Evolutionary conservation across 768 basidiomycete genomes (phyloP), one percentile per base, ranked within the genome.

Genomic region (Amanita exitialis): DNA sequence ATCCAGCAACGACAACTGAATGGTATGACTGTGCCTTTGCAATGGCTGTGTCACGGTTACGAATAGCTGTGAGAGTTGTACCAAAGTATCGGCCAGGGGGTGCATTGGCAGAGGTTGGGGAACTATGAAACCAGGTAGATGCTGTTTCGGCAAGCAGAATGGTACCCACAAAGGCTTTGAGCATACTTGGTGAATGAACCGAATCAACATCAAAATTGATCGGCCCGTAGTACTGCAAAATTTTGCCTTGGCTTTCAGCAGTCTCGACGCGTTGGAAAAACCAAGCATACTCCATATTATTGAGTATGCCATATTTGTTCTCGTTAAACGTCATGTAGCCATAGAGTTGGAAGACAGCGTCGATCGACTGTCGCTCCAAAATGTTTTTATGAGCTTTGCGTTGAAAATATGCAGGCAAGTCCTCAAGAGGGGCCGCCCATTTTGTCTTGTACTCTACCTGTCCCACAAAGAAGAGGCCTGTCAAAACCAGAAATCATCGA

Each of bases 281-380:
- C 53, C 53, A 57, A 35, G 56, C 49, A 36, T 28, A 38, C 28
- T 45, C 28, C 56, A 44, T 47, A 46, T 57, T 54, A 51, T 27
- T 52, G 50, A 57, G 56, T 13, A 54, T 44, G 23, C 53, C 54
- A 50, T 52, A 54, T 27, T 53, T 57, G 47, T 48, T 54, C 10
- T 54, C 35, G 47, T 56, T 54, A 39, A 56, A 56, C 1, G 49
- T 51, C 55, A 56, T 54, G 45, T 56, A 56, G 34, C 56, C 54
- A 30, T 57, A 54, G 44, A 54, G 38, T 52, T 54, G 53, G 10
- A 52, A 32, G 20, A 57, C 35, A 35, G 56, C 56, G 35, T 54
- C 32, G 25, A 57, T 44, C 5, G 49, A 54, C 45, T 54, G 56
- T 42, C 45, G 42, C 41, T 54, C 44, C 21, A 15, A 4, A 9